Percentiles rank a stretch among this genome's conserved stretches.
Evolutionary conservation across 2,329 filamentous ascomycete species (phyloP).

Genomic region (Penicillium sp.): DNA sequence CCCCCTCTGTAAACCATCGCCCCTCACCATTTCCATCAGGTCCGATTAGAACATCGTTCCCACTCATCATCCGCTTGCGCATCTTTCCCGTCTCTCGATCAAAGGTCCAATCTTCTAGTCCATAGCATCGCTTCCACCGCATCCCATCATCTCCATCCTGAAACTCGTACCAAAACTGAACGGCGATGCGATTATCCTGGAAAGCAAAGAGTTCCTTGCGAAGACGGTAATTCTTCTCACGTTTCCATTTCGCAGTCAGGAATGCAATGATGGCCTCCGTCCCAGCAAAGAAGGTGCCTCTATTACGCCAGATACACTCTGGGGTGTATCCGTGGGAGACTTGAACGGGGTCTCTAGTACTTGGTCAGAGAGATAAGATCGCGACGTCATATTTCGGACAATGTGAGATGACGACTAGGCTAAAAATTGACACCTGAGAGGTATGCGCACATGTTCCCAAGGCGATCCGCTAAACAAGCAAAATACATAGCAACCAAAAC

Average conservation of each 20-base stretch:
- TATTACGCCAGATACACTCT: slow-evolving; percentile 77
- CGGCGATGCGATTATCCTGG: slow-evolving; percentile 70
- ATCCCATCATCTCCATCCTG: slow-evolving; percentile 59
- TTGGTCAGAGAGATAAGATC: slow-evolving; percentile 7
- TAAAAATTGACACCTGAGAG: background rate
- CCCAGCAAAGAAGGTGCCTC: slow-evolving; percentile 65
- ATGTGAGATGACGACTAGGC: too few species aligned
- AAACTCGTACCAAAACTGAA: slow-evolving; percentile 90
- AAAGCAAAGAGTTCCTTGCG: slow-evolving; percentile 84
- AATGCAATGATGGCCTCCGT: slow-evolving; percentile 65
- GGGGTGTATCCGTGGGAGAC: slow-evolving; percentile 71
- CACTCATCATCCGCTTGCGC: slow-evolving; percentile 49
- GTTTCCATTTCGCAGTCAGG: slow-evolving; percentile 68
- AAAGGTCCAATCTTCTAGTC: slow-evolving; percentile 56
- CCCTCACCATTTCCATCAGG: slow-evolving; percentile 41
- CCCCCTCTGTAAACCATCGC: slow-evolving; percentile 46
- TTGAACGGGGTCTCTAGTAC: slow-evolving; percentile 56
- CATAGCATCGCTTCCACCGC: slow-evolving; percentile 81
- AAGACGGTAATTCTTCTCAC: slow-evolving; percentile 67
- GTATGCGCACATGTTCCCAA: slow-evolving; percentile 9
- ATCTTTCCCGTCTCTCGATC: slow-evolving; percentile 44
- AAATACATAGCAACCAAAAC: background rate
- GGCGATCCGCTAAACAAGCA: slow-evolving; percentile 14
- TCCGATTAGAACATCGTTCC: slow-evolving; percentile 45
- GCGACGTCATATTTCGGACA: slow-evolving; percentile 12